Conservation (phyloP, 371 early-diverging fungal genomes). For the Nematocida sp. region DNA sequence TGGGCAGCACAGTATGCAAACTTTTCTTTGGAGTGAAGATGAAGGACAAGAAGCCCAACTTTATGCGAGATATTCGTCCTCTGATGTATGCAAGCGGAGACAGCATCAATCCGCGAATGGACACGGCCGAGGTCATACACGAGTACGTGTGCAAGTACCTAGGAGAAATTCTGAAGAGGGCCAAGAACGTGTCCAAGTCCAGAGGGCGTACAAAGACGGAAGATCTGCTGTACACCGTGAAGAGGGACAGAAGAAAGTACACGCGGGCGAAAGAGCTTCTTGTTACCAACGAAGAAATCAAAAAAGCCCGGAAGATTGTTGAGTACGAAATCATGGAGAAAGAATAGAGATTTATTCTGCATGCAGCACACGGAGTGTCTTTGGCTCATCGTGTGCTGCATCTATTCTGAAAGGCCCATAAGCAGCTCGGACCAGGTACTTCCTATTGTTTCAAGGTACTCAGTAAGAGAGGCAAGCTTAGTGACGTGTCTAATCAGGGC, state of each 20-base stretch:
- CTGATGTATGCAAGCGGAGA: constrained; percentile 96
- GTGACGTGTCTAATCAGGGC: not conserved
- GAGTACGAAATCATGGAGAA: constrained; percentile 64
- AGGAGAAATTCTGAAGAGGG: constrained; percentile 68
- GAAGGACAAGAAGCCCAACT: constrained; percentile 60
- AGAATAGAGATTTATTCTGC: constrained; percentile 41
- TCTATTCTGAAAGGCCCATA: not conserved
- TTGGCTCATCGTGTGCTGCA: not conserved
- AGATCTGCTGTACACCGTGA: constrained; percentile 79
- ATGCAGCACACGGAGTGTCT: not conserved
- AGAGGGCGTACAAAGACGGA: constrained; percentile 74
- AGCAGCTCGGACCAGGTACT: not conserved
- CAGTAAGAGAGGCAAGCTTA: not conserved
- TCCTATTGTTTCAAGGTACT: not conserved
- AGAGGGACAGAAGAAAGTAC: constrained; percentile 84
- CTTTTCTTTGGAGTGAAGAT: too few species aligned
- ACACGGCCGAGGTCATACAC: constrained; percentile 81
- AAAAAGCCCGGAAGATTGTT: constrained; percentile 69
- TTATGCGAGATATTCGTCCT: constrained; percentile 68
- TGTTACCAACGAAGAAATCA: constrained; percentile 82
- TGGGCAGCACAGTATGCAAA: too few species aligned
- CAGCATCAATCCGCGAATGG: constrained; percentile 76
- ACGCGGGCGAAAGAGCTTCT: constrained; percentile 86
- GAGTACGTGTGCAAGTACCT: constrained; percentile 82
- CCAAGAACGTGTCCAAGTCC: constrained; percentile 56